phyloP scores from a whole-genome alignment of 2,329 filamentous ascomycete genomes.

The Beauveria bassiana region DNA sequence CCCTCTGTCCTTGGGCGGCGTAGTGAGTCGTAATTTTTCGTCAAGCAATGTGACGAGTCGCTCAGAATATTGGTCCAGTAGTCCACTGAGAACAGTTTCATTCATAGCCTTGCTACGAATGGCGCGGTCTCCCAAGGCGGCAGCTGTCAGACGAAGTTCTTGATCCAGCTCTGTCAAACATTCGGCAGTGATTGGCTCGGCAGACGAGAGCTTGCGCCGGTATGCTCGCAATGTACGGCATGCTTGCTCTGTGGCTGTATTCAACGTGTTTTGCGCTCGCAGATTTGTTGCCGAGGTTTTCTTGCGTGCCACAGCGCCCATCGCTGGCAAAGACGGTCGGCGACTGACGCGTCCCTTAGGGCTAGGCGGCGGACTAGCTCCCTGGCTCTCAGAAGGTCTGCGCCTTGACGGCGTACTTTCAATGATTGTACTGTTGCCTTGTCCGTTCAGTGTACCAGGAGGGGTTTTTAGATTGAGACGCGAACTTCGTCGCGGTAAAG shows the following conservation, averaged over 20 bases:
- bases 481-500: constrained; percentile 47
- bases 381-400: constrained; percentile 36
- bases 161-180: constrained; percentile 55
- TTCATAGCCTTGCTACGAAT: constrained; percentile 47
- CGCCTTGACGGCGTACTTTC: constrained; percentile 40
- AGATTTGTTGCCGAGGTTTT: constrained; percentile 40
- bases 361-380: constrained; percentile 42
- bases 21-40: constrained; percentile 54
- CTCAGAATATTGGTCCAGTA: constrained; percentile 71
- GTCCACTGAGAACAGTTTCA: constrained; percentile 51
- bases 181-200: constrained; percentile 49
- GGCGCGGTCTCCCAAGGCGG: constrained; percentile 51
- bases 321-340: constrained; percentile 46
- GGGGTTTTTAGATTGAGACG: constrained; percentile 40
- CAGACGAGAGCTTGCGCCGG: constrained; percentile 53
- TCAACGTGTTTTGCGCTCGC: constrained; percentile 47
- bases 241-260: constrained; percentile 56
- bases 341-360: constrained; percentile 40
- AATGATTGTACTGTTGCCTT: constrained; percentile 29
- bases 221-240: constrained; percentile 55
- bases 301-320: constrained; percentile 38
- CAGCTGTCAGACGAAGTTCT: constrained; percentile 54
- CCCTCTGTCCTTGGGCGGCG: constrained; percentile 25
- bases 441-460: constrained; percentile 31
- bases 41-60: constrained; percentile 63